These are phyloP conservation scores for Chrysosporium queenslandicum DNA, from an alignment of 2,329 filamentous ascomycete genomes.

Conservation along the genomic window DNA sequence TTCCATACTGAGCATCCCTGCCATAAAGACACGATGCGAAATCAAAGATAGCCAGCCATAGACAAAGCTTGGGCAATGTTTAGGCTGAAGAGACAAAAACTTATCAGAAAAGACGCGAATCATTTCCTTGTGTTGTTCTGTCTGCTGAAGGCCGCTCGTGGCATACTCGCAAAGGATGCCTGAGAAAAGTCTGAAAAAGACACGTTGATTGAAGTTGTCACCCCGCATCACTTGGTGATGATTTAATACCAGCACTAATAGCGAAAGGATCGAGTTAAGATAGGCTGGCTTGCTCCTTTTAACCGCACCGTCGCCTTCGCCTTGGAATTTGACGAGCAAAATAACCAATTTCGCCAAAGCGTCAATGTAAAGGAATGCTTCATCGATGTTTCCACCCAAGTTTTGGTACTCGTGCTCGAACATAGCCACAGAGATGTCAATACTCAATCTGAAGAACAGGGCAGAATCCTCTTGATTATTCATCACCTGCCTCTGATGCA, in stretches of 20 bases:
- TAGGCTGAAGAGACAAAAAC: constrained; percentile 64
- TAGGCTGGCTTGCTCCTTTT: constrained; percentile 58
- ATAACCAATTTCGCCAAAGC: constrained; percentile 72
- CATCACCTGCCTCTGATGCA: constrained; percentile 65
- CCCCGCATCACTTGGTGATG: constrained; percentile 73
- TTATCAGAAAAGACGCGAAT: constrained; percentile 61
- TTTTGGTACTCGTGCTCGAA: constrained; percentile 62
- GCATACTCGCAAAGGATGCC: constrained; percentile 68
- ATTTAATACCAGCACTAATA: constrained; percentile 73
- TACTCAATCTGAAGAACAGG: constrained; percentile 66
- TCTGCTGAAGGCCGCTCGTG: constrained; percentile 47
- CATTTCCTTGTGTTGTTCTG: constrained; percentile 56
- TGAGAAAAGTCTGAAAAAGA: constrained; percentile 86
- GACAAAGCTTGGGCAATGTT: constrained; percentile 67
- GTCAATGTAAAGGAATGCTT: constrained; percentile 59
- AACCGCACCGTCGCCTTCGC: constrained; percentile 49
- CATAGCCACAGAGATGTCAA: constrained; percentile 67
- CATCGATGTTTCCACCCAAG: constrained; percentile 50
- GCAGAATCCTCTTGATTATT: constrained; percentile 65
- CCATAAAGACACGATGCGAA: constrained; percentile 75
- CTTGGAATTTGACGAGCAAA: constrained; percentile 62
- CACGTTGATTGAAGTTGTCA: constrained; percentile 73
- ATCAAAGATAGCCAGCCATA: constrained; percentile 78
- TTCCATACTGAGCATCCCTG: constrained; percentile 59
- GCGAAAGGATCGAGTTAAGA: constrained; percentile 64